Evolutionary conservation across 176 grass and related monocot species (phyloP).

Genomic region (Eremochloa ophiuroides): DNA sequence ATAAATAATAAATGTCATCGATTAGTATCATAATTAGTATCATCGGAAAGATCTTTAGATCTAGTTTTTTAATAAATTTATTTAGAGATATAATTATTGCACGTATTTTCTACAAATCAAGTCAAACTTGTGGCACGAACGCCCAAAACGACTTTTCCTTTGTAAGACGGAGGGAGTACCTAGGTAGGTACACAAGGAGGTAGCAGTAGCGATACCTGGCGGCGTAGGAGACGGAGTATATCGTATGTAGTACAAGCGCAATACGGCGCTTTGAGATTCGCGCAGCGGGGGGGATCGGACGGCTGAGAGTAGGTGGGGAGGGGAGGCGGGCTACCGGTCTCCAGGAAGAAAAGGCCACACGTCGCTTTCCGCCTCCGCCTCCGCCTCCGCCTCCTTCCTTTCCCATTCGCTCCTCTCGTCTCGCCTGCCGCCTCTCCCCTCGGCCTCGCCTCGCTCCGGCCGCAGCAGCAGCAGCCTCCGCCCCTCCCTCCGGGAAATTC

Average conservation of each 20-base stretch:
- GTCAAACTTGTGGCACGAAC: no score
- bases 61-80: no score
- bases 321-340: background rate
- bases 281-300: background rate
- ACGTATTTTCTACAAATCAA: no score
- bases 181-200: no score
- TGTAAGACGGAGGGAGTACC: no score
- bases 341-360: background rate
- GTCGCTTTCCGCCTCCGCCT: conserved; percentile 28
- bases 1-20: no score
- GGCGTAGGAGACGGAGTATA: no score
- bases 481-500: conserved; percentile 10
- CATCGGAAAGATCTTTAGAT: no score
- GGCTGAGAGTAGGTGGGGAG: background rate
- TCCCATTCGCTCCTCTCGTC: conserved; percentile 6
- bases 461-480: conserved; percentile 12
- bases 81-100: no score
- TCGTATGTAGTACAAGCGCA: background rate
- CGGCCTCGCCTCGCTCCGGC: background rate
- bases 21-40: no score
- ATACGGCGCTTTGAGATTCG: conserved; percentile 6
- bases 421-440: background rate
- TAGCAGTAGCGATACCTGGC: no score
- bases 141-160: no score
- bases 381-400: background rate